phyloP scores from a whole-genome alignment of 441 rosid genomes.

The Aleurites moluccanus region DNA sequence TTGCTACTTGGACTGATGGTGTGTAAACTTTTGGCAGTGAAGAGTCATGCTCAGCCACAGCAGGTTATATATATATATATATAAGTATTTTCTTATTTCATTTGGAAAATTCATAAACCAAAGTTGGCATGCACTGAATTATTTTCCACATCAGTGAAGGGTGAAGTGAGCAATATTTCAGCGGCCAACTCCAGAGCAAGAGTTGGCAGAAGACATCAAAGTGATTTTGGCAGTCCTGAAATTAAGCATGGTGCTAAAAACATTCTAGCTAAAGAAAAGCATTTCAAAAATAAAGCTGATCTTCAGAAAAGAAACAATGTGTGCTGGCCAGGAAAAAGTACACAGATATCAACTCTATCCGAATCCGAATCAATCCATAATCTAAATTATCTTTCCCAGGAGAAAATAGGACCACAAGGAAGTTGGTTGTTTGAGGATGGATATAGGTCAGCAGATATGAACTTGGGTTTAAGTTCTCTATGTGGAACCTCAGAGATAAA shows the following conservation, averaged over 20 bases:
- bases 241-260: conserved; percentile 20
- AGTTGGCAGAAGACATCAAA: conserved; percentile 30
- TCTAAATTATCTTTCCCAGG: conserved; percentile 30
- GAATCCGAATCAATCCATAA: conserved; percentile 32
- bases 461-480: conserved; percentile 34
- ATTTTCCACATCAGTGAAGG: conserved; percentile 41
- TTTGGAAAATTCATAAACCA: conserved; percentile 14
- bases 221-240: conserved; percentile 29
- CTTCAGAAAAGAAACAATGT: conserved; percentile 21
- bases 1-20: conserved; percentile 29
- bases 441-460: conserved; percentile 31
- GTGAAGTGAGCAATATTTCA: conserved; percentile 32
- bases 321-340: conserved; percentile 30
- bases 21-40: conserved; percentile 53
- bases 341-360: conserved; percentile 27
- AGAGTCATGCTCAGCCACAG: conserved; percentile 79
- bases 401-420: conserved; percentile 23
- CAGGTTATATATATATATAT: conserved; percentile 44
- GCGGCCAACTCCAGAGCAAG: conserved; percentile 31
- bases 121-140: neutral
- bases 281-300: conserved; percentile 26
- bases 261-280: conserved; percentile 28
- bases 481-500: conserved; percentile 27
- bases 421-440: conserved; percentile 43
- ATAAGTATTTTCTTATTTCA: neutral